A percentile compares a stretch with the other conserved stretches of the same genome.
These are phyloP conservation scores for Mycena rosella DNA, from an alignment of 768 basidiomycete species.

Conservation along the genomic window DNA sequence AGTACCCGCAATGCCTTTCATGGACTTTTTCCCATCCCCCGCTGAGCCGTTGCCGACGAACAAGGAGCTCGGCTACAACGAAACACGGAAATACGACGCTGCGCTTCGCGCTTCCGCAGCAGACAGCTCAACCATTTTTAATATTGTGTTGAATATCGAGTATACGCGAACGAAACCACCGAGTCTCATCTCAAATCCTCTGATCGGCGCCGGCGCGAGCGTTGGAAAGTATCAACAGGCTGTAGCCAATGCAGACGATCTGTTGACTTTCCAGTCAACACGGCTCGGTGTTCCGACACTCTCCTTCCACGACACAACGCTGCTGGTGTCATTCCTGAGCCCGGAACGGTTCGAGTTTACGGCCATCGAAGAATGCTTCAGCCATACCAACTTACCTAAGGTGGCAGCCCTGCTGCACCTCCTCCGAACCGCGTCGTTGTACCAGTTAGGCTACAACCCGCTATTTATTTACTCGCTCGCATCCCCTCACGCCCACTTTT, in stretches of 20 bases:
- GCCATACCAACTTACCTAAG: too few species aligned
- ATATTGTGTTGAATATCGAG: too few species aligned
- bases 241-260: not conserved
- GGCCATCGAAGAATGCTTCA: constrained; percentile 9
- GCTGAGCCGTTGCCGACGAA: constrained; percentile 1
- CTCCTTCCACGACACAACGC: constrained; percentile 3
- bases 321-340: not conserved
- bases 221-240: constrained; percentile 1
- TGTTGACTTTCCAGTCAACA: constrained; percentile 20
- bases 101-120: constrained; percentile 23
- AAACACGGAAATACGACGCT: constrained; percentile 1
- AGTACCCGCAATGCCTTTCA: not conserved
- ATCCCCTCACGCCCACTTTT: constrained; percentile 6
- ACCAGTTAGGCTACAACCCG: constrained; percentile 21
- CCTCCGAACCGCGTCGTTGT: constrained; percentile 14
- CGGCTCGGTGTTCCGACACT: constrained; percentile 16
- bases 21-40: not conserved
- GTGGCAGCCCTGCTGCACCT: too few species aligned
- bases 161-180: too few species aligned
- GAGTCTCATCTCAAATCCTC: too few species aligned
- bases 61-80: constrained; percentile 16
- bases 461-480: too few species aligned
- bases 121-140: not conserved
- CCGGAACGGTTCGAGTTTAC: not conserved
- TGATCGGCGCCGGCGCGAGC: not conserved